phyloP scores from a whole-genome alignment of 345 rosid genomes.

The Conringia planisiliqua region DNA sequence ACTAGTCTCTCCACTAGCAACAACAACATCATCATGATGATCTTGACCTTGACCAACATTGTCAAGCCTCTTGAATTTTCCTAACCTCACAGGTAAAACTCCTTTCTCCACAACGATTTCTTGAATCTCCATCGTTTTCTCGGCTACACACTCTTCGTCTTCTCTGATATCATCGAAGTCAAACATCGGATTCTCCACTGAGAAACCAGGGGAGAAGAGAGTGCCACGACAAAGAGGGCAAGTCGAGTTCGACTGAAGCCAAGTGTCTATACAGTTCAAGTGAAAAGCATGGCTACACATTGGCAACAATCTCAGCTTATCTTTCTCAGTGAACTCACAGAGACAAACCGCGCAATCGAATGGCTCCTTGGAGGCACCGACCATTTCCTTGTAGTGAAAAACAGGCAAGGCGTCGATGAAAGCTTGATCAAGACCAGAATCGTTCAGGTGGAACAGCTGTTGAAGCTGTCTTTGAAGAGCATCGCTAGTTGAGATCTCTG shows the following conservation, averaged over 20 bases:
- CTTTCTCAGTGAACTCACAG: constrained; percentile 77
- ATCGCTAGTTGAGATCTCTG: constrained; percentile 67
- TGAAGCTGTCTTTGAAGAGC: constrained; percentile 87
- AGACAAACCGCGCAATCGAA: constrained; percentile 93
- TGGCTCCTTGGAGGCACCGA: constrained; percentile 61
- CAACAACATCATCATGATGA: constrained; percentile 17
- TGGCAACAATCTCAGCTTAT: constrained; percentile 79
- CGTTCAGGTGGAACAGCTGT: constrained; percentile 84
- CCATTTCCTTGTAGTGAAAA: constrained; percentile 67
- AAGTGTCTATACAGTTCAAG: constrained; percentile 75
- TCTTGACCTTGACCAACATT: constrained; percentile 13
- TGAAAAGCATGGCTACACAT: constrained; percentile 92
- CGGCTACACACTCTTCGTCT: constrained; percentile 48
- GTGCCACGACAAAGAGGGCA: constrained; percentile 83
- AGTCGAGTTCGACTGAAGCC: constrained; percentile 79
- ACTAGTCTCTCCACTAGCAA: constrained; percentile 69
- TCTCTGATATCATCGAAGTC: constrained; percentile 67
- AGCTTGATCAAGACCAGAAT: constrained; percentile 88
- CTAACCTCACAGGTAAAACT: constrained; percentile 71
- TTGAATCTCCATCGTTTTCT: constrained; percentile 56
- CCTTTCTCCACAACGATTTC: constrained; percentile 62
- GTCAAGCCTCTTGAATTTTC: constrained; percentile 61
- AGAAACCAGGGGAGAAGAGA: constrained; percentile 60
- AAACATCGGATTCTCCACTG: constrained; percentile 65
- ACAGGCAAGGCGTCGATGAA: constrained; percentile 88